These are phyloP conservation scores for Aspergillus texensis DNA, from an alignment of 2,329 filamentous ascomycete species.

Conservation along the genomic window DNA sequence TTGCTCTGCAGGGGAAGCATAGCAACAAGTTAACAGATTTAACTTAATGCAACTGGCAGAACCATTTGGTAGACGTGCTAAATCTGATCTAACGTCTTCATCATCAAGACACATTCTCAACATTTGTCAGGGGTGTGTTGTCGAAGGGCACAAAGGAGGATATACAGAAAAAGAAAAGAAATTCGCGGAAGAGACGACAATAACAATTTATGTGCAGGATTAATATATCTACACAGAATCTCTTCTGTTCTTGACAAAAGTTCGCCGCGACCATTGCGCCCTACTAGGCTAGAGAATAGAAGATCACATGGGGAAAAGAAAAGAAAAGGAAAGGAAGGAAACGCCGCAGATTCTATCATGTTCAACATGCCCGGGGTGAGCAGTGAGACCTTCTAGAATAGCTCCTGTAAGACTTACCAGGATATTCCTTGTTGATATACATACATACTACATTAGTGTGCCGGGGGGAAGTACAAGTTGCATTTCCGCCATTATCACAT, in stretches of 20 bases:
- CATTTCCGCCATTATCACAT: slow-evolving; percentile 26
- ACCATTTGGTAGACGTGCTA: neutral
- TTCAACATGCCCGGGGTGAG: neutral
- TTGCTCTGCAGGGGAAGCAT: neutral
- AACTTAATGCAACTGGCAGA: neutral
- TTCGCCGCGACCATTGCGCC: neutral
- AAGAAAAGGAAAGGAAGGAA: neutral
- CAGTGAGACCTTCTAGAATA: slow-evolving; percentile 20
- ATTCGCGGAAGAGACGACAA: too few species aligned
- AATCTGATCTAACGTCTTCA: neutral
- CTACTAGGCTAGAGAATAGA: neutral
- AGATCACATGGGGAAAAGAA: neutral
- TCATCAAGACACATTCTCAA: neutral
- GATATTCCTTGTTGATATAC: slow-evolving; percentile 21
- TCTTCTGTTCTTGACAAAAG: neutral
- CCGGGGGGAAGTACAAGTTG: slow-evolving; percentile 37
- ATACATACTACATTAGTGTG: slow-evolving; percentile 37
- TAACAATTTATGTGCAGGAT: neutral
- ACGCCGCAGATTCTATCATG: neutral
- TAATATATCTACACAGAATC: neutral
- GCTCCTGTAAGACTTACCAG: slow-evolving; percentile 15
- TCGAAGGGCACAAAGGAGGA: neutral
- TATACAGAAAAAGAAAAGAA: neutral
- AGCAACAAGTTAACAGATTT: neutral
- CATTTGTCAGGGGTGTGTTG: neutral